phyloP scores from a whole-genome alignment of 2,329 filamentous ascomycete genomes.

The Purpureocillium lavendulum region DNA sequence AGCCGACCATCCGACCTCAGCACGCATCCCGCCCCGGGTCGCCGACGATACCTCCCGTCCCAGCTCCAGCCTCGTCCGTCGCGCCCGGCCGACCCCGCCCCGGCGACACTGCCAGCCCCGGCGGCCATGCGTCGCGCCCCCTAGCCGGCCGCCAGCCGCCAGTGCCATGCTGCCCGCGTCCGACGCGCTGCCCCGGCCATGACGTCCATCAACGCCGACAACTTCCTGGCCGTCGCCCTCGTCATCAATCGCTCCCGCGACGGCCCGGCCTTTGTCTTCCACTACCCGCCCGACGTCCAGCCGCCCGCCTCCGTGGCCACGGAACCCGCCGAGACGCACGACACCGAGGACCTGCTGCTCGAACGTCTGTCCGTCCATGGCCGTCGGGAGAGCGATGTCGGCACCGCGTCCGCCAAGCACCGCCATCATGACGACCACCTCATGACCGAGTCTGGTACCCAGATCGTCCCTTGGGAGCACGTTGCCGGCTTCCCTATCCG shows the following conservation, averaged over 20 bases:
- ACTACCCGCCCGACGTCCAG: slow-evolving; percentile 63
- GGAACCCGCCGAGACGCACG: slow-evolving; percentile 21
- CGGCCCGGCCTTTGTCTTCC: slow-evolving; percentile 76
- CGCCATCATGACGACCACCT: slow-evolving; percentile 47
- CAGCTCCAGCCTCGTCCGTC: no score
- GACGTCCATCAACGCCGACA: slow-evolving; percentile 43
- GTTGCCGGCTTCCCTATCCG: slow-evolving; percentile 67
- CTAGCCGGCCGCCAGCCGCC: slow-evolving; percentile 22
- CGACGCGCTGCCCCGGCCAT: slow-evolving; percentile 22
- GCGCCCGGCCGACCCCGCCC: no score
- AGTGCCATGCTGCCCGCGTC: slow-evolving; percentile 32
- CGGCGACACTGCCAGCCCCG: no score
- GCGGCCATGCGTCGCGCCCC: neutral
- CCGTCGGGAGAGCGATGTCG: slow-evolving; percentile 21
- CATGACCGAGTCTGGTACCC: slow-evolving; percentile 45
- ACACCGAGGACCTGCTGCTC: slow-evolving; percentile 44
- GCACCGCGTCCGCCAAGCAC: slow-evolving; percentile 32
- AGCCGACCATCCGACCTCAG: no score
- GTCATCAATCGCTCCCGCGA: slow-evolving; percentile 68
- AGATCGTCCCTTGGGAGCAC: slow-evolving; percentile 61
- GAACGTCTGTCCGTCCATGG: slow-evolving; percentile 34
- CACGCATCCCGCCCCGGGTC: no score
- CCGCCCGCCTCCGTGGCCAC: slow-evolving; percentile 25
- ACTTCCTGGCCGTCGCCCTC: slow-evolving; percentile 63
- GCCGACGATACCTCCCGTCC: no score